A percentile compares a stretch with the other conserved stretches of the same genome.
phyloP scores from a whole-genome alignment of 257 asterid genomes.

The Capsicum chinense region DNA sequence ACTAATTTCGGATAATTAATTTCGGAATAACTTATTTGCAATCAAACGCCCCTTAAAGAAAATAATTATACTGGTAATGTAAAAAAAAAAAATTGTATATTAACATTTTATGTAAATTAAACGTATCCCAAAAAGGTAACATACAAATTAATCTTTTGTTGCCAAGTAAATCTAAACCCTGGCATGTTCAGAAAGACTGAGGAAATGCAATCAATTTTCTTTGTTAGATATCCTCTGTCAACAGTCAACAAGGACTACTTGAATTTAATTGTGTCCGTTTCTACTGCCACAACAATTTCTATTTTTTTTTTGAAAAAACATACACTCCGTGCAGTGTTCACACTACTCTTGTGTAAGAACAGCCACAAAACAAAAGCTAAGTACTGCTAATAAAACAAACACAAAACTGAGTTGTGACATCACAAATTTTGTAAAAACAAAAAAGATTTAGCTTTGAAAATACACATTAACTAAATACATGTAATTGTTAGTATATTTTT shows the following conservation, averaged over 20 bases:
- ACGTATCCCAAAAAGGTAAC: no score
- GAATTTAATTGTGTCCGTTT: constrained; percentile 33
- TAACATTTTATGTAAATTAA: background rate
- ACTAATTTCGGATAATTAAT: no score
- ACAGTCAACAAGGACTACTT: constrained; percentile 30
- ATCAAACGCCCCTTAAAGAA: background rate
- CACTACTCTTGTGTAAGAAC: constrained; percentile 37
- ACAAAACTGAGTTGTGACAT: constrained; percentile 8
- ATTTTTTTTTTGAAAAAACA: background rate
- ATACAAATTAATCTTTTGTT: background rate
- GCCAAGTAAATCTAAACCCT: background rate
- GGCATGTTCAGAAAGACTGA: constrained; percentile 10
- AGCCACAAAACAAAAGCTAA: constrained; percentile 38
- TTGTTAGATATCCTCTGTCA: constrained; percentile 16
- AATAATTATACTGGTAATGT: background rate
- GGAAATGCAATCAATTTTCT: constrained; percentile 21
- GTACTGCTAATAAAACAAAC: constrained; percentile 23
- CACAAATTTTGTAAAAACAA: background rate
- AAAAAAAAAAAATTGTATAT: background rate
- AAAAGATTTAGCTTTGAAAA: background rate
- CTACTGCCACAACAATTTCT: constrained; percentile 31
- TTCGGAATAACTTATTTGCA: no score
- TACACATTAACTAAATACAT: background rate
- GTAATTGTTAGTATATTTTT: background rate
- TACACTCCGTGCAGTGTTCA: constrained; percentile 29